Evolutionary conservation across 2,329 filamentous ascomycete species (phyloP).

Genomic region (Sarocladiaceae sp.): DNA sequence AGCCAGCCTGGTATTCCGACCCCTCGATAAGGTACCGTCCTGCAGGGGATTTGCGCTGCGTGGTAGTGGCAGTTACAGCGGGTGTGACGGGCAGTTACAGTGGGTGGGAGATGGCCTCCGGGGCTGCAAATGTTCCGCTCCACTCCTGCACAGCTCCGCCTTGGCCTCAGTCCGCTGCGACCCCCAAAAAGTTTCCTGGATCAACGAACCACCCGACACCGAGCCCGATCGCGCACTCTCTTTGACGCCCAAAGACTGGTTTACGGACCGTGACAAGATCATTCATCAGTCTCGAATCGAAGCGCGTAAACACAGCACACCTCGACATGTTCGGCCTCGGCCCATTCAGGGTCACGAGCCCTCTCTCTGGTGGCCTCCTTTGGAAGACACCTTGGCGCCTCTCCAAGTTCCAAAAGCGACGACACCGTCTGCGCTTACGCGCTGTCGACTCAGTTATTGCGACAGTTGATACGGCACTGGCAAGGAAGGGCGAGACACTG

Average conservation of each 20-base stretch:
- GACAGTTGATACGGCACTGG: slow-evolving; percentile 71
- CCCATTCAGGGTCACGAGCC: slow-evolving; percentile 70
- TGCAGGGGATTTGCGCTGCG: neutral
- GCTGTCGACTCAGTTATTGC: slow-evolving; percentile 84
- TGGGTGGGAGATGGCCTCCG: neutral
- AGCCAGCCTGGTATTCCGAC: no score
- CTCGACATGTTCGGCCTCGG: slow-evolving; percentile 76
- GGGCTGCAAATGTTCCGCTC: slow-evolving; percentile 6
- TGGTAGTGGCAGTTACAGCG: neutral
- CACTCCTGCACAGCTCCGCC: neutral
- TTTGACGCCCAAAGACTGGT: slow-evolving; percentile 11
- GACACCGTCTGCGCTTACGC: slow-evolving; percentile 75
- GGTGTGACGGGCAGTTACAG: neutral
- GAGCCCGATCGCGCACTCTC: slow-evolving; percentile 9
- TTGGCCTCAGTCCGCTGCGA: slow-evolving; percentile 2
- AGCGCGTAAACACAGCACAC: no score
- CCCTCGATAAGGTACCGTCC: neutral
- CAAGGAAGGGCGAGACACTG: slow-evolving; percentile 62
- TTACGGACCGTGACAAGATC: neutral
- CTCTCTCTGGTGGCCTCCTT: slow-evolving; percentile 72
- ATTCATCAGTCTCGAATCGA: no score
- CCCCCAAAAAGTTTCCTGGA: slow-evolving; percentile 17
- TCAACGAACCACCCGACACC: neutral
- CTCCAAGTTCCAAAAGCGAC: slow-evolving; percentile 82
- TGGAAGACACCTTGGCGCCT: slow-evolving; percentile 99